Conservation (phyloP, 106 monocot genomes). For the Dendrobium chrysotoxum region DNA sequence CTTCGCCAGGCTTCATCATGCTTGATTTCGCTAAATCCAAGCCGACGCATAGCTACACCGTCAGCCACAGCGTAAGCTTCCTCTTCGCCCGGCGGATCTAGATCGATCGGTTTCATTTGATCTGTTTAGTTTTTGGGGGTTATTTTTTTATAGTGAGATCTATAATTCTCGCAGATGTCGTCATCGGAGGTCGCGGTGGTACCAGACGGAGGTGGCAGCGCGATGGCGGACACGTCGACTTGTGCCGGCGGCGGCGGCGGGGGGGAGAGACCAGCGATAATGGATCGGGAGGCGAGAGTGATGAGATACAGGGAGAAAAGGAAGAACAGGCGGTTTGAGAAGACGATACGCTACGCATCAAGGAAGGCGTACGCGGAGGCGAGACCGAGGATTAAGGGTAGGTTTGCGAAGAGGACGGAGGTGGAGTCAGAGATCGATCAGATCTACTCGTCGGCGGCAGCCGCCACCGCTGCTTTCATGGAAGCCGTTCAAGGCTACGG, state of each 20-base stretch:
- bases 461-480: constrained; percentile 5
- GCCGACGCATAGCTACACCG: constrained; percentile 12
- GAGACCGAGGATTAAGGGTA: constrained; percentile 54
- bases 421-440: constrained; percentile 21
- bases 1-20: constrained; percentile 2
- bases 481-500: constrained; percentile 23
- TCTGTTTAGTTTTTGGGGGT: too few species aligned
- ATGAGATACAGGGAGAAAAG: constrained; percentile 41
- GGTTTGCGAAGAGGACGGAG: constrained; percentile 53
- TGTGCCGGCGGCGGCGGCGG: background rate
- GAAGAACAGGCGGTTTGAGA: constrained; percentile 35
- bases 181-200: constrained; percentile 49
- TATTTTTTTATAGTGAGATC: background rate
- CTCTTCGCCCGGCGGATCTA: background rate
- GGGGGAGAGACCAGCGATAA: constrained; percentile 6
- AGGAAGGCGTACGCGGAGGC: constrained; percentile 53
- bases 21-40: constrained; percentile 18
- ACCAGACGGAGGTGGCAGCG: constrained; percentile 23
- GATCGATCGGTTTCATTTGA: background rate
- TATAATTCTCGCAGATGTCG: constrained; percentile 20
- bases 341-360: constrained; percentile 42
- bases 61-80: constrained; percentile 42
- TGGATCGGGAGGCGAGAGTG: constrained; percentile 50
- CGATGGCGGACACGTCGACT: constrained; percentile 15
- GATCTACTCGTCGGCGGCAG: constrained; percentile 17